Base-by-base conservation (phyloP, 208 protist genomes). In the Hexamita inflata region DNA sequence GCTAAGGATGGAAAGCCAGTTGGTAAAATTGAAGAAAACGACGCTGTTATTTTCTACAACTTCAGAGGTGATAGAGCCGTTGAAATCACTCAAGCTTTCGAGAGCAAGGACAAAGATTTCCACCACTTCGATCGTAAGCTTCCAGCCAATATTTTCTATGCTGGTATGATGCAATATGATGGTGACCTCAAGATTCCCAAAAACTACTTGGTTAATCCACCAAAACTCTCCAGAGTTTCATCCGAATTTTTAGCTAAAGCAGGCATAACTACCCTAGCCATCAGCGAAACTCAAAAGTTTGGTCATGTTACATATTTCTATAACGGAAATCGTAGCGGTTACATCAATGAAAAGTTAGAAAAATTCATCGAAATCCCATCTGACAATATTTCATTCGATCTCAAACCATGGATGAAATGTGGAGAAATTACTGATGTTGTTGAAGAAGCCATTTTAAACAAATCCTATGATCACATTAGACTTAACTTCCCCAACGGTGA, bases 271-370 rank as follows among this genome's bases (percentile, higher is more conserved):
- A 88, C 91, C 60, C 94, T 89, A 68, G 91, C 90, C 75, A 88
- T 89, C 82, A 91, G 90, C 32, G 90, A 94, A 84, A 94, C 91
- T 39, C 90, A 94, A 81, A 94, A 94, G 89, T 94, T 92, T 78
- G 75, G 90, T 45, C 90, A 94, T 82, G 91, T 94, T 45, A 94
- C 90, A 7, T 94, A 92, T 88, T 94, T 94, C 82, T 94, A 88
- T 88, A 94, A 94, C 81, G 91, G 91, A 62, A 94, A 94, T 87
- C 85, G 89, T 78, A 89, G 84, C 67, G 91, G 89, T 68, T 90
- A 92, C 81, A 60, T 94, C 62, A 77, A 89, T 80, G 87, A 87
- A 76, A 60, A 83, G 74, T 82, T 86, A 67, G 90, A 94, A 83
- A 89, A 85, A 38, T 94, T 93, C 82, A 79, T 85, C 58, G 87